These are phyloP conservation scores for Nematocida parisii DNA, from an alignment of 371 early-diverging fungal genomes.

Conservation along the genomic window DNA sequence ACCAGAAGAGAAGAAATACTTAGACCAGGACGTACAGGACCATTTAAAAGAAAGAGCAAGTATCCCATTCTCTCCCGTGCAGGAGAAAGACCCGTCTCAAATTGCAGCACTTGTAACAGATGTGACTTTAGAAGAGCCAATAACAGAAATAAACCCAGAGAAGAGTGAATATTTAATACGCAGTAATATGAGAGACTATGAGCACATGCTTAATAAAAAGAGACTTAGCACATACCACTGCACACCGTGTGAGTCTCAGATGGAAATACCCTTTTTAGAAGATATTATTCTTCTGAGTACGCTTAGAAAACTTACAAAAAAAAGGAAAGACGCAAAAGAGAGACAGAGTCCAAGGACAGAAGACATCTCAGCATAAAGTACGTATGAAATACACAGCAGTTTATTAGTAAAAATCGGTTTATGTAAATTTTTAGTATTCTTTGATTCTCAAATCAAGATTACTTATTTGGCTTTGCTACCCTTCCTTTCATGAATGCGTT, in stretches of 20 bases:
- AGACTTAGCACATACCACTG: conserved; percentile 20
- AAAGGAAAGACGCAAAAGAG: neutral
- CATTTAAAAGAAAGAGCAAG: conserved; percentile 14
- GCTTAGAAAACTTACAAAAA: neutral
- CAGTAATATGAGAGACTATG: conserved; percentile 34
- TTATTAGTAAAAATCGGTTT: too few species aligned
- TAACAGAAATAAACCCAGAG: conserved; percentile 2
- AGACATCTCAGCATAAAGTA: neutral
- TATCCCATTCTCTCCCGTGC: neutral
- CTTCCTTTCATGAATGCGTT: conserved; percentile 62
- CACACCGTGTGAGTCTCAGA: conserved; percentile 33
- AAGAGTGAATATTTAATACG: conserved; percentile 28
- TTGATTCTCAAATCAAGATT: neutral
- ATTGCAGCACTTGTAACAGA: neutral
- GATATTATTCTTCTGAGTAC: conserved; percentile 39
- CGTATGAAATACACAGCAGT: too few species aligned
- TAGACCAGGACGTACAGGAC: conserved; percentile 49
- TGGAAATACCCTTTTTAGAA: conserved; percentile 38
- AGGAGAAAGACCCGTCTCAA: neutral
- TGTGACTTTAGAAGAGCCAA: conserved; percentile 18
- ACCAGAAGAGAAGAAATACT: conserved; percentile 47
- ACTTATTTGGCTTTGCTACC: neutral
- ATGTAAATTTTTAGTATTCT: too few species aligned
- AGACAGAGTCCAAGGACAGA: neutral
- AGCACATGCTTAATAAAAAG: conserved; percentile 50